phyloP scores from a whole-genome alignment of 805 yeast species.

The Wickerhamomyces chaumierensis region DNA sequence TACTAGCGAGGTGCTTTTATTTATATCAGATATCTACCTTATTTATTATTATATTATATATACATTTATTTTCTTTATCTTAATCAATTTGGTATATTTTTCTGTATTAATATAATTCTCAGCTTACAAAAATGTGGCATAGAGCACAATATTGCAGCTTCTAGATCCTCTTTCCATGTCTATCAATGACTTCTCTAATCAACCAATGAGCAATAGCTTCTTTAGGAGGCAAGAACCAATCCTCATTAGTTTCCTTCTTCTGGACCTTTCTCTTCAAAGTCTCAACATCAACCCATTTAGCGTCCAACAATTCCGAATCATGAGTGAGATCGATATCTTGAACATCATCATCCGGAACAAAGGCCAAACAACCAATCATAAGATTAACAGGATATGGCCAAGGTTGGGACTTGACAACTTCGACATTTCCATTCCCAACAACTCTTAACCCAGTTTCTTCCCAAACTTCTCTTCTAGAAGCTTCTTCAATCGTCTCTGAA shows the following conservation, averaged over 20 bases:
- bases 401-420: constrained; percentile 71
- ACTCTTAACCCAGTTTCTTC: constrained; percentile 86
- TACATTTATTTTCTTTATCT: too few relatives aligned
- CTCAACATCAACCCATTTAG: constrained; percentile 66
- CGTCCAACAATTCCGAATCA: constrained; percentile 80
- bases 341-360: constrained; percentile 56
- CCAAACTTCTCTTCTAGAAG: constrained; percentile 83
- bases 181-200: constrained; percentile 14
- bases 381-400: constrained; percentile 96
- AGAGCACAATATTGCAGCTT: too few relatives aligned
- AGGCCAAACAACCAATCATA: constrained; percentile 86
- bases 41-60: too few relatives aligned
- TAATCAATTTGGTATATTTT: too few relatives aligned
- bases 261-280: constrained; percentile 28
- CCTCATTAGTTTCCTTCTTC: constrained; percentile 9
- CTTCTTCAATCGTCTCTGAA: constrained; percentile 81
- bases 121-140: too few relatives aligned
- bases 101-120: too few relatives aligned
- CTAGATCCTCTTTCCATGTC: constrained; percentile 4
- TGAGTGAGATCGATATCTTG: constrained; percentile 62
- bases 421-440: constrained; percentile 28
- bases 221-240: constrained; percentile 15
- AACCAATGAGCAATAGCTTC: constrained; percentile 19
- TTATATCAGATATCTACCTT: too few relatives aligned
- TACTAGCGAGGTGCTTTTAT: too few relatives aligned